Evolutionary conservation across 768 basidiomycete species (phyloP).

Genomic region (Trametes elegans): DNA sequence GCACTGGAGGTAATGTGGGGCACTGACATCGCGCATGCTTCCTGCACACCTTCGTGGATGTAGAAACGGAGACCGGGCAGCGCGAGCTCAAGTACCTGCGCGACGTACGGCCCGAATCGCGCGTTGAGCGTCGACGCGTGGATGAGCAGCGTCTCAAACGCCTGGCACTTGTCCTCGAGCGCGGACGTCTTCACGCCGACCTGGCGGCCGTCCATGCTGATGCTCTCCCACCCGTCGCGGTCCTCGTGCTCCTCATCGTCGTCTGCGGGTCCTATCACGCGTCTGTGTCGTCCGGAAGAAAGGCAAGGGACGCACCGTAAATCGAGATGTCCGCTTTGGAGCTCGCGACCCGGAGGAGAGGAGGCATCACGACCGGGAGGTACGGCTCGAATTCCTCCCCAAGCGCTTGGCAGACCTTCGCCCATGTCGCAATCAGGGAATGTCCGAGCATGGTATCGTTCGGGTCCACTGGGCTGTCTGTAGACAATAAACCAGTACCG

Average conservation of each 20-base stretch:
- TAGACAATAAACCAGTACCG: not conserved
- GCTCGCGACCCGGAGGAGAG: slow-evolving; percentile 68
- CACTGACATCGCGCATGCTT: slow-evolving; percentile 71
- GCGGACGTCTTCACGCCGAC: slow-evolving; percentile 77
- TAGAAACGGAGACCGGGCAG: slow-evolving; percentile 71
- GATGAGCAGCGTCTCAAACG: slow-evolving; percentile 83
- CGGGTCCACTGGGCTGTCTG: slow-evolving; percentile 67
- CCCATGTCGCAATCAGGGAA: slow-evolving; percentile 86
- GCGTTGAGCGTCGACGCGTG: slow-evolving; percentile 68
- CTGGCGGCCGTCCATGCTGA: slow-evolving; percentile 73
- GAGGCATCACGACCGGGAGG: slow-evolving; percentile 81
- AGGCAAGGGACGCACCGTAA: slow-evolving; percentile 58
- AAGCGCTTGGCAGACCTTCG: slow-evolving; percentile 84
- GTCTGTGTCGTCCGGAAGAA: not conserved
- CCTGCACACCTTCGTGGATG: slow-evolving; percentile 83
- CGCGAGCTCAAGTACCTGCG: slow-evolving; percentile 68
- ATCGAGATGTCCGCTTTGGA: slow-evolving; percentile 79
- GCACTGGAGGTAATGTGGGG: not conserved
- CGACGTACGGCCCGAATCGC: slow-evolving; percentile 69
- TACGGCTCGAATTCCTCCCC: slow-evolving; percentile 86
- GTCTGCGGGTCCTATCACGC: slow-evolving; percentile 29
- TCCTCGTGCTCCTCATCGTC: slow-evolving; percentile 57
- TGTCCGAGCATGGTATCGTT: slow-evolving; percentile 69
- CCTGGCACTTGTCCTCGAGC: slow-evolving; percentile 86
- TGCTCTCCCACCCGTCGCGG: slow-evolving; percentile 76